Conservation (phyloP, 2,329 filamentous ascomycete species). For the Talaromyces islandicus region DNA sequence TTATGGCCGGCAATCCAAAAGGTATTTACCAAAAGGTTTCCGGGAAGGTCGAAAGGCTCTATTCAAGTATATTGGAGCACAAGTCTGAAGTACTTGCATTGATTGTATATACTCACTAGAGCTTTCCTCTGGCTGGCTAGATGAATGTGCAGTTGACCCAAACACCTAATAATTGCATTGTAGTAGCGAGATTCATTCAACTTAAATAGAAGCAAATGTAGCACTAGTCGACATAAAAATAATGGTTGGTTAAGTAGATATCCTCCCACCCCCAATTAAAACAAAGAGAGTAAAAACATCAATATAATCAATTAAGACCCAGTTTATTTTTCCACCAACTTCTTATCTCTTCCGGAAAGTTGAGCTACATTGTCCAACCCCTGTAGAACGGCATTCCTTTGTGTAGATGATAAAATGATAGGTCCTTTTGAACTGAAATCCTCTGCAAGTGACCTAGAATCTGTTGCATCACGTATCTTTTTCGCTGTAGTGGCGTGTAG, state of each 20-base stretch:
- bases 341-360: not conserved
- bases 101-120: not conserved
- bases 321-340: not conserved
- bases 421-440: conserved; percentile 10
- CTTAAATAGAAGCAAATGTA: too few species aligned
- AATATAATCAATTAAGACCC: too few species aligned
- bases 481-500: conserved; percentile 9
- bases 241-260: too few species aligned
- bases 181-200: too few species aligned
- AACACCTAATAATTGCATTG: too few species aligned
- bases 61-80: not conserved
- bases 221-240: too few species aligned
- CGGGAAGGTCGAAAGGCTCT: not conserved
- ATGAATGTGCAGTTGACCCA: too few species aligned
- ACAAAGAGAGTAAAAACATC: too few species aligned
- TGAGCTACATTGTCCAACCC: not conserved
- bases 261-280: too few species aligned
- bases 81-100: not conserved
- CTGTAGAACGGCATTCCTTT: conserved; percentile 6
- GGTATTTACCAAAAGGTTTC: not conserved
- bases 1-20: not conserved
- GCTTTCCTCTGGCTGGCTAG: too few species aligned
- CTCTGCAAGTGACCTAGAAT: conserved; percentile 7
- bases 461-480: conserved; percentile 9
- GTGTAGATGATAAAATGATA: conserved; percentile 5